Evolutionary conservation across 2,329 filamentous ascomycete species (phyloP).

Genomic region (Fulvia fulva): DNA sequence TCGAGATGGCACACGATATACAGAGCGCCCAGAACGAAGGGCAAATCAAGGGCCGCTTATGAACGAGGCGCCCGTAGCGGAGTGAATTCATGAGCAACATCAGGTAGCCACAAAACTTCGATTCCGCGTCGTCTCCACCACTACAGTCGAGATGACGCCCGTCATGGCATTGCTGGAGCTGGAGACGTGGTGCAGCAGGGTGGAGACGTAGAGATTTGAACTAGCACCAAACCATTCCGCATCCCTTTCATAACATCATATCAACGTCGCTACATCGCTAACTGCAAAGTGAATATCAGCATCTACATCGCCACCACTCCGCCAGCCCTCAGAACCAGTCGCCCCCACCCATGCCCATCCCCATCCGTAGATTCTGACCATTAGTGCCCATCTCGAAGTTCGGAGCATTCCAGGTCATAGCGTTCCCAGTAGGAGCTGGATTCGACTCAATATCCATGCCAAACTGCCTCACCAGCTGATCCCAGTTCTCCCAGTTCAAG

Average conservation of each 20-base stretch:
- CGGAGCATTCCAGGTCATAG: slow-evolving; percentile 12
- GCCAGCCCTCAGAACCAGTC: slow-evolving; percentile 26
- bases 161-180: no score
- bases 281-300: not conserved
- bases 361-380: slow-evolving; percentile 25
- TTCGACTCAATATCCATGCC: slow-evolving; percentile 39
- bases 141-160: no score
- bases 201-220: not conserved
- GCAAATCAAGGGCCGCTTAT: no score
- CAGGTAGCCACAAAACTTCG: no score
- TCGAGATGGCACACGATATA: no score
- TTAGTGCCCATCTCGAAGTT: slow-evolving; percentile 12
- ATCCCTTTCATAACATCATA: not conserved
- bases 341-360: slow-evolving; percentile 27
- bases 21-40: no score
- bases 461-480: slow-evolving; percentile 46
- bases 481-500: slow-evolving; percentile 48
- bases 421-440: slow-evolving; percentile 1
- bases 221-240: not conserved
- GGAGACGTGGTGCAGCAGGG: no score
- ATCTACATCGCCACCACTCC: not conserved
- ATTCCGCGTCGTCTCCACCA: no score
- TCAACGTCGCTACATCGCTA: not conserved
- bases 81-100: no score
- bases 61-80: no score